phyloP scores from a whole-genome alignment of 441 rosid genomes.

The Eruca vesicaria region DNA sequence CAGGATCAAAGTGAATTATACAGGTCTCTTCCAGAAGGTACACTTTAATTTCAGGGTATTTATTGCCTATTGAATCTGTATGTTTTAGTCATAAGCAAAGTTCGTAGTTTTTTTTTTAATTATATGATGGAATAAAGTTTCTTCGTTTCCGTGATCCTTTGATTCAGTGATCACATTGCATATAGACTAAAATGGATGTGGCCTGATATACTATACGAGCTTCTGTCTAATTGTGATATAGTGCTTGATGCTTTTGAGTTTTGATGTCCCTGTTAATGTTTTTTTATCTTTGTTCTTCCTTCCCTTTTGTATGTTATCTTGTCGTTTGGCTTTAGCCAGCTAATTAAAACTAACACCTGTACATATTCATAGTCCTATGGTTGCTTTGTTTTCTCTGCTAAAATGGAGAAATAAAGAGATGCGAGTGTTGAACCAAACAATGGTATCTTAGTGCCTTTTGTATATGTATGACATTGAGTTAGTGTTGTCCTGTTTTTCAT shows the following conservation, averaged over 20 bases:
- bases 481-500: background rate
- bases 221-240: slow-evolving; percentile 4
- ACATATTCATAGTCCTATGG: background rate
- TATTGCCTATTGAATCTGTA: slow-evolving; percentile 23
- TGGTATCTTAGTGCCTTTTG: background rate
- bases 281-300: background rate
- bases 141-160: slow-evolving; percentile 16
- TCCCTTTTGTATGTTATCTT: slow-evolving; percentile 1
- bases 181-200: slow-evolving; percentile 18
- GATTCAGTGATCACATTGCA: slow-evolving; percentile 18
- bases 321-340: slow-evolving; percentile 18
- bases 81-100: slow-evolving; percentile 10
- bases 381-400: slow-evolving; percentile 1
- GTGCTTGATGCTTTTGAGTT: slow-evolving; percentile 14
- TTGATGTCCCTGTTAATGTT: slow-evolving; percentile 5
- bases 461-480: background rate
- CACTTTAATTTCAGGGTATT: slow-evolving; percentile 16
- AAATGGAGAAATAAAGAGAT: slow-evolving; percentile 3
- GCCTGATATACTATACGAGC: slow-evolving; percentile 11
- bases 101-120: background rate
- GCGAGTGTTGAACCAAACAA: slow-evolving; percentile 3
- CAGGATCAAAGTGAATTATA: slow-evolving; percentile 45
- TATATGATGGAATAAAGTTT: background rate
- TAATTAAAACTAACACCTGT: slow-evolving; percentile 4
- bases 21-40: slow-evolving; percentile 36